Percentiles rank a stretch among this genome's conserved stretches.
Evolutionary conservation across 257 asterid genomes (phyloP).

Genomic region (Solanum habrochaites): DNA sequence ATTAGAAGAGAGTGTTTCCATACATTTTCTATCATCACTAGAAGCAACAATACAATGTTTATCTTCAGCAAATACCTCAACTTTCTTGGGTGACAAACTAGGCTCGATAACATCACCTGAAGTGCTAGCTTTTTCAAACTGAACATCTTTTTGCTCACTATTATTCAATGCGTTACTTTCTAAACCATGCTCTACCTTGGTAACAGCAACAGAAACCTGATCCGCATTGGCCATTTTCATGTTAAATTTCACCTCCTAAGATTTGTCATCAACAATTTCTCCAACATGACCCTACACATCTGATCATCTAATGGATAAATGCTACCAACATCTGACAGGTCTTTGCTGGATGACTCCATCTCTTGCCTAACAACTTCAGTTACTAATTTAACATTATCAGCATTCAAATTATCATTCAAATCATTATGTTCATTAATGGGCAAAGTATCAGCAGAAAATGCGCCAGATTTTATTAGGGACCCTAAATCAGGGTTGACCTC

Average conservation of each 20-base stretch:
- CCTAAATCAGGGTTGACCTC: conserved; percentile 26
- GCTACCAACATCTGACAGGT: conserved; percentile 10
- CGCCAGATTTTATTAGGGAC: conserved; percentile 25
- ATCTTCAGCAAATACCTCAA: not conserved
- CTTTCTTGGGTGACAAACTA: conserved; percentile 3
- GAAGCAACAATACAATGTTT: conserved; percentile 5
- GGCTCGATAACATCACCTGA: not conserved
- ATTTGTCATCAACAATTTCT: conserved; percentile 13
- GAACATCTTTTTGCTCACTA: not conserved
- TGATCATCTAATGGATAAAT: conserved; percentile 9
- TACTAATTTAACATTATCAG: conserved; percentile 27
- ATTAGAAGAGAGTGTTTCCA: not conserved
- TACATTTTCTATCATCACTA: not conserved
- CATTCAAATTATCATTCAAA: conserved; percentile 20
- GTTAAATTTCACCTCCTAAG: conserved; percentile 1
- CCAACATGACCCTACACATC: conserved; percentile 8
- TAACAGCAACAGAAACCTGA: conserved; percentile 2
- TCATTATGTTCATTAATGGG: conserved; percentile 11
- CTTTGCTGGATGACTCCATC: conserved; percentile 8
- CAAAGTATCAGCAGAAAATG: conserved; percentile 22
- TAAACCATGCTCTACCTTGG: conserved; percentile 4
- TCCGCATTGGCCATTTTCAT: conserved; percentile 15
- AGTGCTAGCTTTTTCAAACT: not conserved
- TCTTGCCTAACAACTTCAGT: conserved; percentile 20
- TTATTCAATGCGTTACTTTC: conserved; percentile 6